These are phyloP conservation scores for Tuber borchii DNA, from an alignment of 495 filamentous ascomycete species.

Conservation along the genomic window DNA sequence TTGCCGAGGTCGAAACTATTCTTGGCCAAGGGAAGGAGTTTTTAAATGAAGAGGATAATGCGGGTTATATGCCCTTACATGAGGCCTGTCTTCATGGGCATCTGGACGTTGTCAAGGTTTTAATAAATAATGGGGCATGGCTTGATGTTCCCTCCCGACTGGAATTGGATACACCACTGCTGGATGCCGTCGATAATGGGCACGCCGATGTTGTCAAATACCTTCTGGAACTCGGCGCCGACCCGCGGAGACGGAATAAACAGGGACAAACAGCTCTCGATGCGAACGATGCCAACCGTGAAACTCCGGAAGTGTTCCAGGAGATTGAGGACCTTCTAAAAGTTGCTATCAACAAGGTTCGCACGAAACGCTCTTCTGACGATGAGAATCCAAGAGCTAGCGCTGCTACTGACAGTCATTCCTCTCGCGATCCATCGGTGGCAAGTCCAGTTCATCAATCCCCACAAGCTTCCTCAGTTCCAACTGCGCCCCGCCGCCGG, in stretches of 20 bases:
- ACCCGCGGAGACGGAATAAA: conserved; percentile 78
- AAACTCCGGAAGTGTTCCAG: conserved; percentile 37
- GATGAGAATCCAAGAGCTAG: conserved; percentile 53
- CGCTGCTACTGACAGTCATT: conserved; percentile 49
- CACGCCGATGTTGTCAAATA: conserved; percentile 85
- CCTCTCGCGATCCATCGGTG: conserved; percentile 60
- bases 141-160: conserved; percentile 68
- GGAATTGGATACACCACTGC: conserved; percentile 85
- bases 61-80: conserved; percentile 87
- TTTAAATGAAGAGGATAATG: conserved; percentile 82
- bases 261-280: conserved; percentile 84
- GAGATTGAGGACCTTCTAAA: conserved; percentile 56
- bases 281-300: conserved; percentile 57
- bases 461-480: conserved; percentile 46
- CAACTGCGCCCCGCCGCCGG: conserved; percentile 47
- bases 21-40: conserved; percentile 72
- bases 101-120: conserved; percentile 69
- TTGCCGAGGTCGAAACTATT: conserved; percentile 34
- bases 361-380: conserved; percentile 39
- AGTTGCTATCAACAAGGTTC: conserved; percentile 43
- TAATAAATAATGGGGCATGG: conserved; percentile 74
- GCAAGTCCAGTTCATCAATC: conserved; percentile 58
- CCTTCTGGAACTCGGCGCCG: conserved; percentile 74
- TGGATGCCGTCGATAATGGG: conserved; percentile 93
- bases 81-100: conserved; percentile 80